Percentiles rank a stretch among this genome's conserved stretches.
These are phyloP conservation scores for Elongisporangium senticosum DNA, from an alignment of 352 stramenopile species.

Conservation along the genomic window DNA sequence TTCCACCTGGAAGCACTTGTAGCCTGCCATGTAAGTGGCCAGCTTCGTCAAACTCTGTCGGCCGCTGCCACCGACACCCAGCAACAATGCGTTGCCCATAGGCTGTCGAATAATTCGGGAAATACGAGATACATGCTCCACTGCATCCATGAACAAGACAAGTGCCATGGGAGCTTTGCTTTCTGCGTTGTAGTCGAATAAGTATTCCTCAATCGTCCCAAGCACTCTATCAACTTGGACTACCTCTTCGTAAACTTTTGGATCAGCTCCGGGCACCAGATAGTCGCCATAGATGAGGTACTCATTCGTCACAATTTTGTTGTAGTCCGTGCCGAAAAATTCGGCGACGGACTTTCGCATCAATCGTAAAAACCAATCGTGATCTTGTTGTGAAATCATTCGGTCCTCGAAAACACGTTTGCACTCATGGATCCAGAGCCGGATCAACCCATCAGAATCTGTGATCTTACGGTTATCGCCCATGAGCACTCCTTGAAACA, in stretches of 20 bases:
- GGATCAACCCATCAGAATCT: conserved; percentile 61
- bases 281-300: conserved; percentile 91
- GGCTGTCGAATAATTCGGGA: conserved; percentile 78
- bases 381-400: conserved; percentile 68
- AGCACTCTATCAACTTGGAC: conserved; percentile 81
- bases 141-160: conserved; percentile 87
- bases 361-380: conserved; percentile 64
- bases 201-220: conserved; percentile 74
- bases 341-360: conserved; percentile 44
- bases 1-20: conserved; percentile 90
- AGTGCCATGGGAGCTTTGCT: conserved; percentile 85
- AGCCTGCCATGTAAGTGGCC: conserved; percentile 92
- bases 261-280: conserved; percentile 87
- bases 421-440: conserved; percentile 82
- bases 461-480: conserved; percentile 69
- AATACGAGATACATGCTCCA: conserved; percentile 85
- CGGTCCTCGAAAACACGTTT: conserved; percentile 86
- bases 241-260: conserved; percentile 90
- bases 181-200: conserved; percentile 87
- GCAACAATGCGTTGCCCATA: conserved; percentile 86
- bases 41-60: conserved; percentile 89
- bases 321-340: conserved; percentile 81
- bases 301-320: conserved; percentile 50
- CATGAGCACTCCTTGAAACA: conserved; percentile 84
- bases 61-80: conserved; percentile 92